Evolutionary conservation across 1,284 basidiomycete species (phyloP).

Genomic region (Phylloboletellus chloephorus): DNA sequence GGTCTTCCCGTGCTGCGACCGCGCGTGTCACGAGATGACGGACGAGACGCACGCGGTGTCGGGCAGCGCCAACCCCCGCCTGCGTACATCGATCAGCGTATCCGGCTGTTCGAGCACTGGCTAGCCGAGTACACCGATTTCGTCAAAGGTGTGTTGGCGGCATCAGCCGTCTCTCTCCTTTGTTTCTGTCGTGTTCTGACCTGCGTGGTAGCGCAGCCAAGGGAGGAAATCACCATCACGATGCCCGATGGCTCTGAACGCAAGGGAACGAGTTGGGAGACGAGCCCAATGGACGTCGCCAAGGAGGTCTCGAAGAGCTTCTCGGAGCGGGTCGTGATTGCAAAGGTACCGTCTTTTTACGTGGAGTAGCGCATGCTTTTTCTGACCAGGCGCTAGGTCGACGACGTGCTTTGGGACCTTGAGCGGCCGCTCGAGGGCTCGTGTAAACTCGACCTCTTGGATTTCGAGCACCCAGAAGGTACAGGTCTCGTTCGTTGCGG

Average conservation of each 20-base stretch:
- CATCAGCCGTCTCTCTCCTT: background rate
- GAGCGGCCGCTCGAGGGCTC: constrained; percentile 87
- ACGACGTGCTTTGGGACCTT: constrained; percentile 91
- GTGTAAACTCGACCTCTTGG: constrained; percentile 80
- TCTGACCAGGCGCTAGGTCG: constrained; percentile 48
- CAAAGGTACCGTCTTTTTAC: constrained; percentile 59
- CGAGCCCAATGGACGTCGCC: constrained; percentile 91
- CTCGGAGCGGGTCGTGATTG: constrained; percentile 88
- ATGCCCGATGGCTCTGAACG: constrained; percentile 84
- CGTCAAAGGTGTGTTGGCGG: constrained; percentile 65
- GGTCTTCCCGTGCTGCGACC: constrained; percentile 4
- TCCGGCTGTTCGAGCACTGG: constrained; percentile 87
- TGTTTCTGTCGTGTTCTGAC: background rate
- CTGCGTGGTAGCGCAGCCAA: constrained; percentile 76
- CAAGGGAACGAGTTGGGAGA: constrained; percentile 90
- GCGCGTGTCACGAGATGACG: constrained; percentile 4
- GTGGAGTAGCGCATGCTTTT: background rate
- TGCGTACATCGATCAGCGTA: constrained; percentile 83
- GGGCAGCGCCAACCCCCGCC: constrained; percentile 76
- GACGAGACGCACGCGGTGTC: background rate
- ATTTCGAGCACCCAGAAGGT: constrained; percentile 96
- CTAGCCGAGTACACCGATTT: constrained; percentile 84
- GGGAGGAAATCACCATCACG: constrained; percentile 80
- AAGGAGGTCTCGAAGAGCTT: constrained; percentile 84
- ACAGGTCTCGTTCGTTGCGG: constrained; percentile 1